phyloP scores from a whole-genome alignment of 305 asterid species.

The Plantago lanceolata region DNA sequence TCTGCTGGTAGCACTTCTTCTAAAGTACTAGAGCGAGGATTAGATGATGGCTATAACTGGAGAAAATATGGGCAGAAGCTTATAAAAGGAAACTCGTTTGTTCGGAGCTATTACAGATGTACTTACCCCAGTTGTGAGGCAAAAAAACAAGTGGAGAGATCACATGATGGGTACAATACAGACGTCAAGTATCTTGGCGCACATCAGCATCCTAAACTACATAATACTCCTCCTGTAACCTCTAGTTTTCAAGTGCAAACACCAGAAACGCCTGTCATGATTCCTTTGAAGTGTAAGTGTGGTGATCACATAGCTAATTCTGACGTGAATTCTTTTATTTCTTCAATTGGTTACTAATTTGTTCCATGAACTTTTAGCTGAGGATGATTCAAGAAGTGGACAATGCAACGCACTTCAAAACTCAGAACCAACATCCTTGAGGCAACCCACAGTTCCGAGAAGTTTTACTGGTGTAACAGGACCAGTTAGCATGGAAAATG shows the following conservation, averaged over 20 bases:
- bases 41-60: conserved; percentile 89
- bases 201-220: conserved; percentile 74
- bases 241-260: conserved; percentile 34
- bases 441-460: conserved; percentile 31
- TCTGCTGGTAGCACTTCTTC: conserved; percentile 42
- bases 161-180: conserved; percentile 62
- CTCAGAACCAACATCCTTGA: conserved; percentile 28
- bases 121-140: conserved; percentile 64
- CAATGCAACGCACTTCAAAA: conserved; percentile 33
- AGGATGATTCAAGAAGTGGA: conserved; percentile 27
- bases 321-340: conserved; percentile 3
- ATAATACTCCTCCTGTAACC: conserved; percentile 39
- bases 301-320: conserved; percentile 9
- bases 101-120: conserved; percentile 88
- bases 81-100: conserved; percentile 73
- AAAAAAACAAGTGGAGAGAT: conserved; percentile 80
- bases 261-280: conserved; percentile 30
- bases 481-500: conserved; percentile 32
- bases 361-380: conserved; percentile 31
- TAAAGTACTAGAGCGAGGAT: conserved; percentile 45
- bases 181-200: conserved; percentile 61
- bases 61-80: conserved; percentile 95
- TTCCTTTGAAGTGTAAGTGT: conserved; percentile 46
- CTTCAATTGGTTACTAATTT: conserved; percentile 14
- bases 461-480: conserved; percentile 32